A percentile compares a stretch with the other conserved stretches of the same genome.
phyloP scores from a whole-genome alignment of 352 stramenopile genomes.

The Albugo candida region DNA sequence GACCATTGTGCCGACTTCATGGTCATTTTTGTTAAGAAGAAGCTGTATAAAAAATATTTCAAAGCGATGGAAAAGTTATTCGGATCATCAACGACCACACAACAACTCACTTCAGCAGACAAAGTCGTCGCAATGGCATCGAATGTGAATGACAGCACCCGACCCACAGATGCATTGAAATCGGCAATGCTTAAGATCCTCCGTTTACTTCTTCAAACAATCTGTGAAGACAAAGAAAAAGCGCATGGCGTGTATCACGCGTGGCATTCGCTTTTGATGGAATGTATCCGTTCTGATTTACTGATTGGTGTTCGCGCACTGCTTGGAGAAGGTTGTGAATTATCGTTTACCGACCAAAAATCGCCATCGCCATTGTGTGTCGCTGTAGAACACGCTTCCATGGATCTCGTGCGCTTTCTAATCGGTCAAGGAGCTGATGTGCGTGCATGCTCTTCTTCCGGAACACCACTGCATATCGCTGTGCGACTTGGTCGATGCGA shows the following conservation, averaged over 20 bases:
- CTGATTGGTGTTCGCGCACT: slow-evolving; percentile 47
- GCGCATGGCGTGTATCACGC: not conserved
- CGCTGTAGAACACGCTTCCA: slow-evolving; percentile 30
- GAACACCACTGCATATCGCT: slow-evolving; percentile 49
- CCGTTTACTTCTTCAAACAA: not conserved
- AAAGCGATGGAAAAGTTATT: slow-evolving; percentile 24
- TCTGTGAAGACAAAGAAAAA: not conserved
- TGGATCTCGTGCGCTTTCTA: slow-evolving; percentile 57
- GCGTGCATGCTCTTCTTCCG: slow-evolving; percentile 23
- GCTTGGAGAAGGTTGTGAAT: slow-evolving; percentile 53
- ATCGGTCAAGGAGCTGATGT: slow-evolving; percentile 59
- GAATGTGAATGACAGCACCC: not conserved
- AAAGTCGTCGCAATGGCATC: not conserved
- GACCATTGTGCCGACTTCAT: slow-evolving; percentile 32
- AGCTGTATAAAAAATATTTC: slow-evolving; percentile 39
- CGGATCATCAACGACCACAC: slow-evolving; percentile 10
- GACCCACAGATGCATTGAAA: not conserved
- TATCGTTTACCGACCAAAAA: slow-evolving; percentile 43
- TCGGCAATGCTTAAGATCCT: not conserved
- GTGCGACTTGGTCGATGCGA: slow-evolving; percentile 40
- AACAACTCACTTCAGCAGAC: no score
- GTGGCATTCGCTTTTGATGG: slow-evolving; percentile 19
- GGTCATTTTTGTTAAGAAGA: slow-evolving; percentile 27
- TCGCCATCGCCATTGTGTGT: slow-evolving; percentile 27
- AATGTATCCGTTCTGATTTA: slow-evolving; percentile 53